Evolutionary conservation across 2,329 filamentous ascomycete genomes (phyloP).

Genomic region (Trichoderma lentiforme): DNA sequence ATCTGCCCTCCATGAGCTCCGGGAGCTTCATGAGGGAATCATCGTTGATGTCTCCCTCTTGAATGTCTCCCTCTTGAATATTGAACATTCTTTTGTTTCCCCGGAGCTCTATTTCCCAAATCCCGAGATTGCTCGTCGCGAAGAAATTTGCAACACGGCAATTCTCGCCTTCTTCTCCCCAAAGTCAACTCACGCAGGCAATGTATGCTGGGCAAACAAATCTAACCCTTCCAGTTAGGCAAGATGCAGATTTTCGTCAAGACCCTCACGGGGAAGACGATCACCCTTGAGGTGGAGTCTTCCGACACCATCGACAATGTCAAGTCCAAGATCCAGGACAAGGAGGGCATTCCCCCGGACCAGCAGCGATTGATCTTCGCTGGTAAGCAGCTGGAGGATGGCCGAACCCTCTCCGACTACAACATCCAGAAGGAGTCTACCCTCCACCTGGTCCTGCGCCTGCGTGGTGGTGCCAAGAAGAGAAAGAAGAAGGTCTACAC

Average conservation of each 20-base stretch:
- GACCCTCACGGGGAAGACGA: slow-evolving; percentile 98
- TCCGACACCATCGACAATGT: slow-evolving; percentile 99
- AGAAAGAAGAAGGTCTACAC: slow-evolving; percentile 99
- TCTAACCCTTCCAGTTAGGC: slow-evolving; percentile 51
- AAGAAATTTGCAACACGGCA: slow-evolving; percentile 9
- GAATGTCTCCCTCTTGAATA: slow-evolving; percentile 36
- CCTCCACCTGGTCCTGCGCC: slow-evolving; percentile 94
- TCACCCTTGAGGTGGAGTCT: slow-evolving; percentile 99
- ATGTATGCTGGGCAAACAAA: slow-evolving; percentile 15
- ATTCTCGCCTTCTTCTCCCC: background rate
- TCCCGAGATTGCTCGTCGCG: background rate
- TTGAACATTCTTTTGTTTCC: slow-evolving; percentile 9
- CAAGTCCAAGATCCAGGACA: slow-evolving; percentile 98
- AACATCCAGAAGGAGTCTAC: slow-evolving; percentile 99
- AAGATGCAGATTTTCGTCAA: slow-evolving; percentile 78
- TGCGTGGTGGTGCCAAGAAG: slow-evolving; percentile 99
- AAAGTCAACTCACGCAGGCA: background rate
- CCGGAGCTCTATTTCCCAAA: background rate
- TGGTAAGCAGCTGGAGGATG: slow-evolving; percentile 99
- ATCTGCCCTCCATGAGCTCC: slow-evolving; percentile 23
- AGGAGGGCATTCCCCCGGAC: slow-evolving; percentile 99
- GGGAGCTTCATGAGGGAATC: slow-evolving; percentile 25
- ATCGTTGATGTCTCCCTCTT: slow-evolving; percentile 30
- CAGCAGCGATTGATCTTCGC: slow-evolving; percentile 99
- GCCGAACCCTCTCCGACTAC: slow-evolving; percentile 98